Evolutionary conservation across 345 rosid species (phyloP).

Genomic region (Camelina laxa): DNA sequence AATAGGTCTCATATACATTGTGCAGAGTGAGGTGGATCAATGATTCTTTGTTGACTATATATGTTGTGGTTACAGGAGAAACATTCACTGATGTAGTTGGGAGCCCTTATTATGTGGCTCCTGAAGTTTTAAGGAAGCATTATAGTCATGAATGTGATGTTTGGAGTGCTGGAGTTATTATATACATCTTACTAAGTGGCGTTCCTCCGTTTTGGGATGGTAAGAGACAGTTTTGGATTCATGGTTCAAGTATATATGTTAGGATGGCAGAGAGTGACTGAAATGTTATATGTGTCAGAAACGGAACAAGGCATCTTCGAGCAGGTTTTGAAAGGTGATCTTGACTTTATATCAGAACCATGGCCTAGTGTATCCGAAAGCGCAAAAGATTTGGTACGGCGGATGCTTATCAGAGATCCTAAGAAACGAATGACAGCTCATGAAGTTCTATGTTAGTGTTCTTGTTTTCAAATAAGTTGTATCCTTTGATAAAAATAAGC

Average conservation of each 20-base stretch:
- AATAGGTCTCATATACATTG: background rate
- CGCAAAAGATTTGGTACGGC: constrained; percentile 85
- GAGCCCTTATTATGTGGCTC: constrained; percentile 97
- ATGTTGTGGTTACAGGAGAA: constrained; percentile 61
- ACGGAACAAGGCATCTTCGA: constrained; percentile 96
- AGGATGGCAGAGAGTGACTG: constrained; percentile 34
- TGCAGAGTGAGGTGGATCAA: background rate
- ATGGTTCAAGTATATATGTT: constrained; percentile 20
- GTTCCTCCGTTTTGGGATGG: constrained; percentile 99
- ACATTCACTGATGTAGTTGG: constrained; percentile 90
- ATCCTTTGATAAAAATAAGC: background rate
- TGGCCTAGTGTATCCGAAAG: constrained; percentile 92
- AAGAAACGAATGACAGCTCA: constrained; percentile 81
- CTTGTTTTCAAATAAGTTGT: background rate
- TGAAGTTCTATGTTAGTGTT: constrained; percentile 85
- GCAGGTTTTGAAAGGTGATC: constrained; percentile 91
- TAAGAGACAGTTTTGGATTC: constrained; percentile 41
- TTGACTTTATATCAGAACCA: constrained; percentile 92
- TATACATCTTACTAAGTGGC: constrained; percentile 83
- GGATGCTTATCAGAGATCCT: constrained; percentile 86
- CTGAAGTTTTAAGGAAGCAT: constrained; percentile 84
- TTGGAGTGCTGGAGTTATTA: constrained; percentile 98
- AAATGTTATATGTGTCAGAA: constrained; percentile 57
- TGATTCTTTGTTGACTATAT: background rate
- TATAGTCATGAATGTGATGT: constrained; percentile 95